Evolutionary conservation across 2,329 filamentous ascomycete species (phyloP), one percentile per base, ranked within the genome.

Genomic region (Cladophialophora immunda): DNA sequence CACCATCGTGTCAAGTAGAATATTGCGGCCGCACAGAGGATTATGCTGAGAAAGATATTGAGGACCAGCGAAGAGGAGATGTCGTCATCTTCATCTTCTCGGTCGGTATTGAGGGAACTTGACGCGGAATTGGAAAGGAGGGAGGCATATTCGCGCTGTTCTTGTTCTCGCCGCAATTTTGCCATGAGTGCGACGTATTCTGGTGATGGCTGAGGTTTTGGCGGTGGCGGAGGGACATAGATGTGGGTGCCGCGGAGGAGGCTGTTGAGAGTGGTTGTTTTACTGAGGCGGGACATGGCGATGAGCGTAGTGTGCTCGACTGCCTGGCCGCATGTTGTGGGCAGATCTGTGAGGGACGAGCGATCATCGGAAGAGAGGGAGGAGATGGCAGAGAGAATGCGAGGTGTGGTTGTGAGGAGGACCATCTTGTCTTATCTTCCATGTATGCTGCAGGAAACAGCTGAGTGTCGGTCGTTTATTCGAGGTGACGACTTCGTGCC

Each of bases 101-200:
- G 38, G 76, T 75, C 29, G 70, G 87, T 81, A 65, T 84, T 84
- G 7, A 71, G 56, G 61, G 78, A 7, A 19, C 38, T 41, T 5
- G 38, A 50, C 19, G 25, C 6, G 22, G 45, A 50, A 82, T 19
- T 85, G 68, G 82, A 67, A 76, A 1, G 81, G 77, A 98, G 93
- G 75, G 90, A 88, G 72, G 92, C 87, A 82, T 98, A 99, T 60
- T 88, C 85, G 68, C 90, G 88, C 71, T 89, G 86, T 82, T 98
- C 94, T 80, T 94, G 91, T 74, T 95, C 89, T 67, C 86, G 88
- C 69, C 93, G 92, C 22, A 99, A 87, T 17, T 90, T 89, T 27
- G 89, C 89, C 93, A 98, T 98, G 1, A 97, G 83, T 6, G 90
- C 90, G 77, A 92, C 92, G 81, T 94, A 98, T 80, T 97, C 91